Base-by-base conservation (phyloP, 1,139 yeast genomes). In the Geotrichum histeridarum region DNA sequence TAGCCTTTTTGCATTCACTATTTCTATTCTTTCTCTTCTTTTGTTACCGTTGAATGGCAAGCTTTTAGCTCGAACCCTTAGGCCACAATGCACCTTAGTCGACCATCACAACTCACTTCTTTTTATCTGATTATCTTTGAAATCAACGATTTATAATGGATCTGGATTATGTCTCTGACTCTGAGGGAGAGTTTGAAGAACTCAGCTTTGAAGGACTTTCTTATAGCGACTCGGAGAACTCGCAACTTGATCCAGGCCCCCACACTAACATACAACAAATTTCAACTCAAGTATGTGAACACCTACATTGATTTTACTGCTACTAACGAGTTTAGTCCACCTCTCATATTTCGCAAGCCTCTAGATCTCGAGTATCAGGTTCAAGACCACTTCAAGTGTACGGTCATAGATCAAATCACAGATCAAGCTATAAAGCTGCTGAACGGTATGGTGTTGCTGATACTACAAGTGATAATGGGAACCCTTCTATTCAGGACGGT, bases 121-220 rank as follows among this genome's bases (percentile, higher is more conserved):
- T 17, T 6, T 37, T n/a, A n/a, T 37, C 39, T 37, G 15, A 14
- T n/a, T 37, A 17, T 15, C 17, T n/a, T n/a, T 17, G 27, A 27
- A 9, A 39, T 15, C 43, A 39, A 39, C n/a, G 2, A 42, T 5
- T 15, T 14, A 38, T 17, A 38, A 48, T 48, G 51, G 31, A 42
- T 18, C 27, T 43, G 38, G 48, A 50, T 38, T 49, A 50, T 44
- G 49, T 50, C n/a, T 44, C 53, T 44, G 53, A 50, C 31, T 27
- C 53, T 3, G 53, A 50, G 15, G 53, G 35, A 35, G 53, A 39
- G 15, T 38, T 39, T 22, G 33, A 35, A 14, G 51, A 48, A 15
- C 30, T 48, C 15, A 37, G 4, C 8, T n/a, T 37, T 37, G 17
- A 37, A 8, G 51, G 30, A 17, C 43, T 41, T 4, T 41, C 43